These are phyloP conservation scores for Auricularia auricula-judae DNA, from an alignment of 768 basidiomycete genomes.

Conservation along the genomic window DNA sequence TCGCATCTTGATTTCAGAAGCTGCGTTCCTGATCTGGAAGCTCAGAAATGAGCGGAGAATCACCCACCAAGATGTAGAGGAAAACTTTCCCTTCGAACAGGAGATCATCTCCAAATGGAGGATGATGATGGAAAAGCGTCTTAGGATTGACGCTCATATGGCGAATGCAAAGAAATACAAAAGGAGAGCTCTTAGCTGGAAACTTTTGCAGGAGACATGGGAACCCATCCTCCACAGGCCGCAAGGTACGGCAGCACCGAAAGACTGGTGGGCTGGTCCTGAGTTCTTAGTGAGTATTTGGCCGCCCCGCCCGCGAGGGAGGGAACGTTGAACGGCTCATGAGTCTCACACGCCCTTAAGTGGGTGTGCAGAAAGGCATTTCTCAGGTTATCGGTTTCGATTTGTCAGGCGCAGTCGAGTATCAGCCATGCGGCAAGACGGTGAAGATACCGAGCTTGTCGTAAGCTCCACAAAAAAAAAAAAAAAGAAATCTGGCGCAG, in stretches of 20 bases:
- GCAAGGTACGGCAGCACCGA: not conserved
- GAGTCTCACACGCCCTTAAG: not conserved
- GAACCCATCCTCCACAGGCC: not conserved
- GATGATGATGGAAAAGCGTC: not conserved
- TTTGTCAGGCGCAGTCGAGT: not conserved
- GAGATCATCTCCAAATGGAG: not conserved
- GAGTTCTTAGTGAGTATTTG: not conserved
- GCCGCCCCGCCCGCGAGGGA: not conserved
- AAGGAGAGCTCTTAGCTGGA: not conserved
- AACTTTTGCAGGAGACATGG: not conserved
- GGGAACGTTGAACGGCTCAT: not conserved
- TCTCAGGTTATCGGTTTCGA: not conserved
- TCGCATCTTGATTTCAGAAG: not conserved
- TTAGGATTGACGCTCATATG: not conserved
- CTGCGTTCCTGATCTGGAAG: not conserved
- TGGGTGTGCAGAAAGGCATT: not conserved
- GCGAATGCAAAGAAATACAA: not conserved
- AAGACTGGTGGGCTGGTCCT: not conserved
- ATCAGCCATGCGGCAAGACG: not conserved
- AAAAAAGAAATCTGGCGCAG: not conserved
- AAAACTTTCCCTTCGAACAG: not conserved
- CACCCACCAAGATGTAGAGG: not conserved
- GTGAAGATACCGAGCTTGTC: not conserved
- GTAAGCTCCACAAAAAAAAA: not conserved
- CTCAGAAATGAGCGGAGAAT: not conserved